Evolutionary conservation across 2,329 filamentous ascomycete genomes (phyloP).

Genomic region (Monilinia aucupariae): DNA sequence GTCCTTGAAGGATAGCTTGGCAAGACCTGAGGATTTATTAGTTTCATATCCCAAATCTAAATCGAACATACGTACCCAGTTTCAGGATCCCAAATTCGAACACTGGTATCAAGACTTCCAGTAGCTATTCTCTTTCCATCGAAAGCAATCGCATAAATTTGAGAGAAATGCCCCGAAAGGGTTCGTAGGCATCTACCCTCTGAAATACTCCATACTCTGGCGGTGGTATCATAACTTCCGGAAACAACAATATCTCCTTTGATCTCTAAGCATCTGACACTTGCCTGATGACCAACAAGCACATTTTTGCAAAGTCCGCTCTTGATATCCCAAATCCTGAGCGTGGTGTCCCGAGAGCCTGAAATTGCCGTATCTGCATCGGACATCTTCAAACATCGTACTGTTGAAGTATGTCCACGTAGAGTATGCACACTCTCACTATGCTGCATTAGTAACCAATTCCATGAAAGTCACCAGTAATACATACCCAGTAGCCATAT

Average conservation of each 20-base stretch:
- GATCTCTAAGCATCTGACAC: slow-evolving; percentile 90
- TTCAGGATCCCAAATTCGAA: slow-evolving; percentile 90
- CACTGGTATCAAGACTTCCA: slow-evolving; percentile 91
- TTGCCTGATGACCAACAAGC: slow-evolving; percentile 89
- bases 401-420: slow-evolving; percentile 92
- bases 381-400: slow-evolving; percentile 96
- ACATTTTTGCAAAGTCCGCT: slow-evolving; percentile 87
- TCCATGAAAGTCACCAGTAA: slow-evolving; percentile 34
- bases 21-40: slow-evolving; percentile 38
- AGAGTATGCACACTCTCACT: slow-evolving; percentile 75
- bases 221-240: slow-evolving; percentile 95
- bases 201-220: slow-evolving; percentile 95
- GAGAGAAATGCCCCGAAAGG: slow-evolving; percentile 90
- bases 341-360: slow-evolving; percentile 87
- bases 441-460: slow-evolving; percentile 15
- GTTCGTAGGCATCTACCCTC: slow-evolving; percentile 89
- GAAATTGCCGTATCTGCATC: slow-evolving; percentile 92
- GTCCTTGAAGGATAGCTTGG: slow-evolving; percentile 87
- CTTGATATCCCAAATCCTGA: slow-evolving; percentile 90
- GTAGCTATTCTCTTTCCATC: slow-evolving; percentile 91
- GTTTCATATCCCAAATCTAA: slow-evolving; percentile 34
- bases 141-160: slow-evolving; percentile 98
- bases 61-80: slow-evolving; percentile 59
- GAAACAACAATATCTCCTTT: slow-evolving; percentile 97
- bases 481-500: slow-evolving; percentile 81